Percentiles rank a stretch among this genome's conserved stretches.
These are phyloP conservation scores for Nicotiana tomentosiformis DNA, from an alignment of 257 asterid species.

Conservation along the genomic window DNA sequence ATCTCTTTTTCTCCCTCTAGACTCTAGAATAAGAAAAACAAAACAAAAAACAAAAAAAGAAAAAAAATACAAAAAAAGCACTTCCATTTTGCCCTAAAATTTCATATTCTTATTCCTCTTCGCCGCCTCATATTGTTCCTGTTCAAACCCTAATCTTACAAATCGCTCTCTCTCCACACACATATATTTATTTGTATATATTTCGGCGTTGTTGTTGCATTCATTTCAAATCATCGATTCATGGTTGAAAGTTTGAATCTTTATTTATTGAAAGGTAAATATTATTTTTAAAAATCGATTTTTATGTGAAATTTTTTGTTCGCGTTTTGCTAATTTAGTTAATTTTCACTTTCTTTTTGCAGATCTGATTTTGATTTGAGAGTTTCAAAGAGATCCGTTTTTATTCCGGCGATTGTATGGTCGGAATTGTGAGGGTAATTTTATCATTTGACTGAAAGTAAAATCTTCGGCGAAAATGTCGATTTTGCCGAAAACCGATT, in stretches of 20 bases:
- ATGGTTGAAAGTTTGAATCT: conserved; percentile 16
- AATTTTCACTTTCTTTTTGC: conserved; percentile 8
- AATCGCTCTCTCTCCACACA: background rate
- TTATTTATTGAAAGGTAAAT: conserved; percentile 16
- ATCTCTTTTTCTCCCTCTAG: background rate
- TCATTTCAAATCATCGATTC: background rate
- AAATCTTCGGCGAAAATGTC: conserved; percentile 27
- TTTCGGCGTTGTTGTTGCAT: background rate
- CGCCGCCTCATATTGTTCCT: conserved; percentile 20
- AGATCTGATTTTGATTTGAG: conserved; percentile 27
- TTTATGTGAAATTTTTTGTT: background rate
- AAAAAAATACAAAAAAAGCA: too few species aligned
- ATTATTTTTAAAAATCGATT: background rate
- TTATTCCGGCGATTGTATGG: background rate
- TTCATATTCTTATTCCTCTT: conserved; percentile 10
- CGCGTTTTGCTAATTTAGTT: background rate
- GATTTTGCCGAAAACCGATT: conserved; percentile 30
- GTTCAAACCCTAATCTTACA: conserved; percentile 1
- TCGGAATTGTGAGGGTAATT: background rate
- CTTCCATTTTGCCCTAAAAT: conserved; percentile 14
- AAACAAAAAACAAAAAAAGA: background rate
- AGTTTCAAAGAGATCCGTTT: conserved; percentile 6
- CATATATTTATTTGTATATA: background rate
- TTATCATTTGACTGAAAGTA: background rate
- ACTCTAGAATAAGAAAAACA: background rate